A percentile compares a stretch with the other conserved stretches of the same genome.
These are phyloP conservation scores for Leccinellum albellum DNA, from an alignment of 768 basidiomycete genomes.

Conservation along the genomic window DNA sequence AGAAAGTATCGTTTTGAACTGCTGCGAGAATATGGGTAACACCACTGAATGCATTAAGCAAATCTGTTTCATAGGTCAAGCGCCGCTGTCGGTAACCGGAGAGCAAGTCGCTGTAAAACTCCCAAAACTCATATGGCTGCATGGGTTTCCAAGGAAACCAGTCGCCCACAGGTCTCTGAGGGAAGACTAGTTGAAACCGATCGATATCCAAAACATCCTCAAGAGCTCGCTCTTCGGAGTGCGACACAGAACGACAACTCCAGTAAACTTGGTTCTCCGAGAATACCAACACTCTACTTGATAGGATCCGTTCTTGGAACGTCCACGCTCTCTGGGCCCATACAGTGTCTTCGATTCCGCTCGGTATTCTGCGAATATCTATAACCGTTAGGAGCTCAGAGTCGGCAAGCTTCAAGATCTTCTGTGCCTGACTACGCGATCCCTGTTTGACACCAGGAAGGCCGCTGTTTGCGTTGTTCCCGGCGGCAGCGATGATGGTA, in stretches of 20 bases:
- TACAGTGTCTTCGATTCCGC: background rate
- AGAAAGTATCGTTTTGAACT: conserved; percentile 8
- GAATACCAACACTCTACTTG: conserved; percentile 16
- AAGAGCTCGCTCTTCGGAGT: conserved; percentile 13
- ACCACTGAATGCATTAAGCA: conserved; percentile 13
- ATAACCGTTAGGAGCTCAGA: conserved; percentile 14
- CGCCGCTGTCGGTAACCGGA: conserved; percentile 8
- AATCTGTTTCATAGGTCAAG: conserved; percentile 12
- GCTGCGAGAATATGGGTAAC: conserved; percentile 10
- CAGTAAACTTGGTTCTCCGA: conserved; percentile 17
- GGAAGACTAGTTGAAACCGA: too few species aligned
- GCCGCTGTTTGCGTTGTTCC: too few species aligned
- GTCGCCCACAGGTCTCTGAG: too few species aligned
- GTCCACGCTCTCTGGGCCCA: conserved; percentile 18
- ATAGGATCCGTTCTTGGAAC: conserved; percentile 18
- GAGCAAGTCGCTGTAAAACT: too few species aligned
- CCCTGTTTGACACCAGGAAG: too few species aligned
- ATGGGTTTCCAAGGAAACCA: too few species aligned
- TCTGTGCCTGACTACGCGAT: too few species aligned
- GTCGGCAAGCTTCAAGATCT: too few species aligned
- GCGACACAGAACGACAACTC: conserved; percentile 6
- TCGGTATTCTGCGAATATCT: background rate
- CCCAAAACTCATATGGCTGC: too few species aligned
- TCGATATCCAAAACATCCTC: conserved; percentile 1
- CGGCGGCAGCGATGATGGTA: too few species aligned